Evolutionary conservation across 139 green algal species (phyloP).

Genomic region (Coelastrella sp.): DNA sequence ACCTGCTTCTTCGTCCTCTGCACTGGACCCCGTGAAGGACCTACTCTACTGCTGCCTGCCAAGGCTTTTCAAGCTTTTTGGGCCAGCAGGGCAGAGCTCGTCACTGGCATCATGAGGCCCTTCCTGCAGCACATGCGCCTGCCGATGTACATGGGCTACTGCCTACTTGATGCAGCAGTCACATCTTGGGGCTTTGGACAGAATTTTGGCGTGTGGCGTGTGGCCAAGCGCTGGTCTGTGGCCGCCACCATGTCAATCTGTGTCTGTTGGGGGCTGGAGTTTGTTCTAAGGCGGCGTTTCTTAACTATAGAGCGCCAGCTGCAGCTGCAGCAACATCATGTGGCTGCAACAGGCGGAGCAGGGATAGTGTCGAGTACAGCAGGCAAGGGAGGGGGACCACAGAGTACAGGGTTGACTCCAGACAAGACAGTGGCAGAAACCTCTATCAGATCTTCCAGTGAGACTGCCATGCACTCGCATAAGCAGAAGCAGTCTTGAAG

Average conservation of each 20-base stretch:
- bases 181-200: neutral
- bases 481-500: too few relatives aligned
- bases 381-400: too few relatives aligned
- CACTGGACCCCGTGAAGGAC: neutral
- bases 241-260: neutral
- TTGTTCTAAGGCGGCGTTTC: neutral
- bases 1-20: neutral
- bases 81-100: constrained; percentile 2
- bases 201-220: neutral
- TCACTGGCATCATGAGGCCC: constrained; percentile 19
- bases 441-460: too few relatives aligned
- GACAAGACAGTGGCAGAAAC: too few relatives aligned
- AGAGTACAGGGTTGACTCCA: too few relatives aligned
- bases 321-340: neutral
- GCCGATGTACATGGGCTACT: constrained; percentile 16
- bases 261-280: constrained; percentile 3
- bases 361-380: too few relatives aligned
- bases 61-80: neutral
- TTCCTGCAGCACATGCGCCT: constrained; percentile 40
- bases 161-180: neutral
- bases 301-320: neutral
- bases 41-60: neutral
- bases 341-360: neutral
- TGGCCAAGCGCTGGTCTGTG: neutral
- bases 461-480: too few relatives aligned